These are phyloP conservation scores for Rhodomyrtus psidioides DNA, from an alignment of 441 rosid genomes.

Conservation along the genomic window DNA sequence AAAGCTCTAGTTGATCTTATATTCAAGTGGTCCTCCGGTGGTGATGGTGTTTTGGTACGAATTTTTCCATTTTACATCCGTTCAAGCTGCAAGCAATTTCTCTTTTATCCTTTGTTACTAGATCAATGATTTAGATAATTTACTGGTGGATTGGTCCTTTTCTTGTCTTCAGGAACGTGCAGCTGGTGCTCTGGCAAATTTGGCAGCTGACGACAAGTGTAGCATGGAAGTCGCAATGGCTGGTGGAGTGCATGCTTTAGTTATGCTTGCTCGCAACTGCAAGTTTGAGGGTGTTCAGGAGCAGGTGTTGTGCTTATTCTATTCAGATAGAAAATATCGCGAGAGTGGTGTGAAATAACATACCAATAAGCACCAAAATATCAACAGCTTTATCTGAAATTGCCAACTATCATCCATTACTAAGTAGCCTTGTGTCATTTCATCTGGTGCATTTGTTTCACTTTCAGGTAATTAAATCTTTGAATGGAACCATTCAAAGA, in stretches of 20 bases:
- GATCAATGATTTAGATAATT: neutral
- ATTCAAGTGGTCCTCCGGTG: slow-evolving; percentile 78
- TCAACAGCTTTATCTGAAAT: neutral
- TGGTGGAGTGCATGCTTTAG: slow-evolving; percentile 92
- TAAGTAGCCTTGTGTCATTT: neutral
- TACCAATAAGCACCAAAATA: neutral
- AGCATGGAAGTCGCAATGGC: slow-evolving; percentile 87
- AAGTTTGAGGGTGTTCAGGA: slow-evolving; percentile 94
- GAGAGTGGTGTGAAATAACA: neutral
- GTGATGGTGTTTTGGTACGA: slow-evolving; percentile 89
- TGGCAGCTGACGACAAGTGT: slow-evolving; percentile 97
- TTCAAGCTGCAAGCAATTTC: slow-evolving; percentile 4
- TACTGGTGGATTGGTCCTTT: neutral
- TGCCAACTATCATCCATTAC: neutral
- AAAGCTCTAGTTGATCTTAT: slow-evolving; percentile 93
- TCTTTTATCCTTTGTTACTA: neutral
- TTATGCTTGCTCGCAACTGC: slow-evolving; percentile 90
- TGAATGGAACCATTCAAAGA: neutral
- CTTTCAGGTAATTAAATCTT: neutral
- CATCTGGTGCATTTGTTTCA: neutral
- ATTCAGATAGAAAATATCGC: neutral
- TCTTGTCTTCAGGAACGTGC: slow-evolving; percentile 76
- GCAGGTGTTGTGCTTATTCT: slow-evolving; percentile 41
- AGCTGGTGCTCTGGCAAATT: slow-evolving; percentile 96
- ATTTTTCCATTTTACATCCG: slow-evolving; percentile 5